These are phyloP conservation scores for Gonapodya prolifera DNA, from an alignment of 192 early-diverging fungal genomes.

Conservation along the genomic window DNA sequence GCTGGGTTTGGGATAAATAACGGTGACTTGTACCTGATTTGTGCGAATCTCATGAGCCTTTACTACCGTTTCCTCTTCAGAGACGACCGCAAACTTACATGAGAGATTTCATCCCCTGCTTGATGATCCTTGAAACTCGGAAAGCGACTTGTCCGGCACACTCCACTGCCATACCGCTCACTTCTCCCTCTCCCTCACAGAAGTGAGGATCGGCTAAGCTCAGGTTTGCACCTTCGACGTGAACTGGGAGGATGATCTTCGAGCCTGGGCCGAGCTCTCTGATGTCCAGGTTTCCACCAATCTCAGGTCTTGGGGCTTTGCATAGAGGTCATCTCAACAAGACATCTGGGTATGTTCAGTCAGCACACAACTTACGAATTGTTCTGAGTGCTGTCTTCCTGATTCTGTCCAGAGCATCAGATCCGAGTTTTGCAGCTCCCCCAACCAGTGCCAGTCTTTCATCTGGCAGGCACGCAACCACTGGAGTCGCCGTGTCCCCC, in stretches of 20 bases:
- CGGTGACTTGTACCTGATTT: conserved; percentile 1
- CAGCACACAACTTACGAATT: neutral
- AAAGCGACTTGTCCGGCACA: neutral
- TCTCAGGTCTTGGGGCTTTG: neutral
- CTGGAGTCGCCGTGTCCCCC: neutral
- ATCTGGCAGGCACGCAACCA: neutral
- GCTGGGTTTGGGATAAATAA: conserved; percentile 2
- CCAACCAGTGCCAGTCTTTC: conserved; percentile 2
- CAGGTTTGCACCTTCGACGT: conserved; percentile 1
- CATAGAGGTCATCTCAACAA: neutral
- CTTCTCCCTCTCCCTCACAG: conserved; percentile 3
- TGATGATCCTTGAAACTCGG: neutral
- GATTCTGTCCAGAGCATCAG: neutral
- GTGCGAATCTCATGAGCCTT: too few relatives aligned
- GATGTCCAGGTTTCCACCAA: conserved; percentile 4
- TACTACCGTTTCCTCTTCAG: too few relatives aligned
- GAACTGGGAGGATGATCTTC: conserved; percentile 2
- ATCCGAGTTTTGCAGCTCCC: neutral
- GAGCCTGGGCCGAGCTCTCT: neutral
- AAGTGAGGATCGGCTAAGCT: conserved; percentile 1
- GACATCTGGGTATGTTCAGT: neutral
- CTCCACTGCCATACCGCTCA: neutral
- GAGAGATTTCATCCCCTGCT: neutral
- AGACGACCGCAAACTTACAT: too few relatives aligned
- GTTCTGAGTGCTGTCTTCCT: neutral